Percentiles rank a stretch among this genome's conserved stretches.
These are phyloP conservation scores for Lentinula novae-zelandiae DNA, from an alignment of 1,284 basidiomycete genomes.

Conservation along the genomic window DNA sequence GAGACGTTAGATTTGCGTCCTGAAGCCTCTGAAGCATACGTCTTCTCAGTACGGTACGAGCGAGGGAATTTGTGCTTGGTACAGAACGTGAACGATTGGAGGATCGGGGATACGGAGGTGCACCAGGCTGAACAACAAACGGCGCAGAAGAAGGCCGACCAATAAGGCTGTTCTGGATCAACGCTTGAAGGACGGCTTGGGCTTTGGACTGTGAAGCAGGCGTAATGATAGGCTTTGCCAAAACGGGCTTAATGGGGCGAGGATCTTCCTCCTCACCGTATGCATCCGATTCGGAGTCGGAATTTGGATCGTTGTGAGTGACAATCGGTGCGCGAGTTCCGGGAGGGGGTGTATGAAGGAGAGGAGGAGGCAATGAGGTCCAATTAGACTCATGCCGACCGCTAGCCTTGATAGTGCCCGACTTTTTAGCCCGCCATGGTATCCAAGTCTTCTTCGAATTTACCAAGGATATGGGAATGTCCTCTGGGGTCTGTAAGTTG, in stretches of 20 bases:
- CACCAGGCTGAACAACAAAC: conserved; percentile 39
- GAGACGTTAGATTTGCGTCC: conserved; percentile 26
- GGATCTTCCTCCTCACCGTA: conserved; percentile 8
- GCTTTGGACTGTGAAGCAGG: conserved; percentile 18
- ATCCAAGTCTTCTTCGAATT: conserved; percentile 43
- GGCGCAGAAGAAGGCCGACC: conserved; percentile 44
- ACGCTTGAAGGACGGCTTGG: conserved; percentile 26
- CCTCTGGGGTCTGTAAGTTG: conserved; percentile 59
- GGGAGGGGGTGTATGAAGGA: conserved; percentile 17
- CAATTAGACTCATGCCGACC: conserved; percentile 12
- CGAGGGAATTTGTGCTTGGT: conserved; percentile 36
- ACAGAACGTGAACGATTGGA: conserved; percentile 41
- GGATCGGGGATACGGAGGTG: conserved; percentile 63
- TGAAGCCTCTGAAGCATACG: conserved; percentile 47
- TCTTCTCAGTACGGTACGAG: conserved; percentile 45
- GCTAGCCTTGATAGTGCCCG: conserved; percentile 23
- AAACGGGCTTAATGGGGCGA: not conserved
- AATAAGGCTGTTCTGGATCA: conserved; percentile 39
- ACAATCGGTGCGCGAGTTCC: not conserved
- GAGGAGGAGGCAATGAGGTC: conserved; percentile 9
- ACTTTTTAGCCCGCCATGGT: conserved; percentile 46
- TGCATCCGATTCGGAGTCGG: conserved; percentile 4
- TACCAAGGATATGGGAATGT: conserved; percentile 32
- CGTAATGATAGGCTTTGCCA: conserved; percentile 11
- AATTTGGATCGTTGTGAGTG: not conserved